These are phyloP conservation scores for Solanum medicagineum DNA, from an alignment of 257 asterid species.

Conservation along the genomic window DNA sequence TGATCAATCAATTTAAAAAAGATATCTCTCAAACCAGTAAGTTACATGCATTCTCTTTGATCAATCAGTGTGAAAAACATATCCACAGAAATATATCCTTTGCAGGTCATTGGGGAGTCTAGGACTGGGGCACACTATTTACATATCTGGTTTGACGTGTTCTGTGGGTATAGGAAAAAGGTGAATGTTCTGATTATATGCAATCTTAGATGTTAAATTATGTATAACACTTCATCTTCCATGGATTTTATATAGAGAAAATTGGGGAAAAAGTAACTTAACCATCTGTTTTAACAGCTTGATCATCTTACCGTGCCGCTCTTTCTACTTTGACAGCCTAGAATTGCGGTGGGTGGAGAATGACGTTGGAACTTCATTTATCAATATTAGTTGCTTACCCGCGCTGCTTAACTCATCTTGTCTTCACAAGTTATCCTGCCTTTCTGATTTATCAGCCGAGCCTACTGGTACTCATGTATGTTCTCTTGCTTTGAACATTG, in stretches of 20 bases:
- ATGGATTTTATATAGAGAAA: background rate
- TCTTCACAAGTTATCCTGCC: slow-evolving; percentile 51
- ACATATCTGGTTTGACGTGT: slow-evolving; percentile 66
- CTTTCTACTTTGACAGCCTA: slow-evolving; percentile 34
- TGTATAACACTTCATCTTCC: background rate
- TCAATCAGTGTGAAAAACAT: background rate
- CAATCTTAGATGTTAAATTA: background rate
- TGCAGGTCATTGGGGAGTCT: slow-evolving; percentile 79
- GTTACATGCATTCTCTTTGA: background rate
- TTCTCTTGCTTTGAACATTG: background rate
- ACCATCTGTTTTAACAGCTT: background rate
- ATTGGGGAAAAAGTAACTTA: background rate
- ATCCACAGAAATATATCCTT: background rate
- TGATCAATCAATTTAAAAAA: background rate
- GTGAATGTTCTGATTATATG: slow-evolving; percentile 17
- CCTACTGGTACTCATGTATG: slow-evolving; percentile 41
- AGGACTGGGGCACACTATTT: slow-evolving; percentile 63
- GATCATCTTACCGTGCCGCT: background rate
- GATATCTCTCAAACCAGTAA: background rate
- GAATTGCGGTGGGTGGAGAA: slow-evolving; percentile 69
- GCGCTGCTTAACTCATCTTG: slow-evolving; percentile 68
- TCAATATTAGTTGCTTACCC: slow-evolving; percentile 75
- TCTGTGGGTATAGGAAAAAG: slow-evolving; percentile 33
- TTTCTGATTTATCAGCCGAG: slow-evolving; percentile 42
- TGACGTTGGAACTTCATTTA: slow-evolving; percentile 49